A percentile compares a stretch with the other conserved stretches of the same genome.
Evolutionary conservation across 2,329 filamentous ascomycete genomes (phyloP).

Genomic region (Rhytidhysteron rufulum): DNA sequence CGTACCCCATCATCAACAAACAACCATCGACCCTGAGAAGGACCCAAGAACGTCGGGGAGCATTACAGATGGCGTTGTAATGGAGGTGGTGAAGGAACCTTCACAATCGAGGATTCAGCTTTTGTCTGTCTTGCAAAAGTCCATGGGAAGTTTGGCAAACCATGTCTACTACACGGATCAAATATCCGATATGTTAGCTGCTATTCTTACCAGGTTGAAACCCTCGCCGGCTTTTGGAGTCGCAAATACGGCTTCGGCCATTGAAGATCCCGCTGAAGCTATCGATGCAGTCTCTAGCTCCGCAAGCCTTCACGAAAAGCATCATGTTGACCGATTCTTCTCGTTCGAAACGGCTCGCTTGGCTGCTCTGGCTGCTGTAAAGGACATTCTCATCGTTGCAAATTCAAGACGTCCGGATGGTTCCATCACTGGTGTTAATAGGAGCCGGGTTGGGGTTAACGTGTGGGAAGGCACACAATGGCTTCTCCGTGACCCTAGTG

Average conservation of each 20-base stretch:
- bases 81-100: slow-evolving; percentile 46
- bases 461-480: slow-evolving; percentile 98
- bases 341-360: slow-evolving; percentile 58
- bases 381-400: slow-evolving; percentile 76
- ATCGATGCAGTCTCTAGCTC: slow-evolving; percentile 47
- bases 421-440: slow-evolving; percentile 54
- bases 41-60: slow-evolving; percentile 16
- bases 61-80: slow-evolving; percentile 22
- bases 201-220: slow-evolving; percentile 74
- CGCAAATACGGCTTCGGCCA: slow-evolving; percentile 44
- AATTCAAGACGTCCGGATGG: slow-evolving; percentile 51
- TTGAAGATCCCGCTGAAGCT: slow-evolving; percentile 49
- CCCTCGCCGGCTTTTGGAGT: slow-evolving; percentile 51
- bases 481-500: slow-evolving; percentile 77
- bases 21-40: slow-evolving; percentile 21
- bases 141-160: slow-evolving; percentile 85
- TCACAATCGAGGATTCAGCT: slow-evolving; percentile 57
- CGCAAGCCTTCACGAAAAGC: slow-evolving; percentile 50
- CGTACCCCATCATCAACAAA: slow-evolving; percentile 36
- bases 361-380: slow-evolving; percentile 73
- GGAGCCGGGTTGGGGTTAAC: slow-evolving; percentile 71
- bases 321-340: slow-evolving; percentile 56
- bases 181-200: slow-evolving; percentile 86
- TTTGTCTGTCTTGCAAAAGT: slow-evolving; percentile 68
- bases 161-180: slow-evolving; percentile 98